Conservation (phyloP, 176 grass and related monocot species). For the Panicum miliaceum region DNA sequence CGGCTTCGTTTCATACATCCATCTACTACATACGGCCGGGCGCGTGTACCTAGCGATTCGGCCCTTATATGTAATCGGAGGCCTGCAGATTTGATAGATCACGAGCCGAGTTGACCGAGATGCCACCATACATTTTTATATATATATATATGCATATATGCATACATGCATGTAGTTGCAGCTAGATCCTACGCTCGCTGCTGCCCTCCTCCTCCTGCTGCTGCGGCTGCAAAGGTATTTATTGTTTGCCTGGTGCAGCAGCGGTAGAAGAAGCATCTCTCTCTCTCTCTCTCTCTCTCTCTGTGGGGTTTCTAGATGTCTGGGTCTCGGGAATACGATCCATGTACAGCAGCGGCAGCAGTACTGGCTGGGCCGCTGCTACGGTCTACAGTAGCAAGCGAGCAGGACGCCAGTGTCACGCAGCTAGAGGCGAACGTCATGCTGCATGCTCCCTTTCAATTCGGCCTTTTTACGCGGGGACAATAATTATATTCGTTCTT, state of each 20-base stretch:
- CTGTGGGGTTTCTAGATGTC: conserved; percentile 27
- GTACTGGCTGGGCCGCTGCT: not conserved
- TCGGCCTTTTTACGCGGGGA: conserved; percentile 16
- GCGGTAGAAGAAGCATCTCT: not conserved
- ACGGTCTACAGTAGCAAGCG: not conserved
- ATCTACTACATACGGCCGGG: no score
- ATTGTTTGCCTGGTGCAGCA: conserved; percentile 31
- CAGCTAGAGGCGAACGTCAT: conserved; percentile 35
- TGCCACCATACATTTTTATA: not conserved
- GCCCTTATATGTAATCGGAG: not conserved
- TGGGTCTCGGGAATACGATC: conserved; percentile 59
- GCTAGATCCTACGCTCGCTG: conserved; percentile 3
- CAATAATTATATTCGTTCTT: conserved; percentile 36
- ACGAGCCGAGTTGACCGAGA: conserved; percentile 43
- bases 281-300: not conserved
- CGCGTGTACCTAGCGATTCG: conserved; percentile 13
- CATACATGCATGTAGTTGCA: not conserved
- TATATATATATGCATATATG: not conserved
- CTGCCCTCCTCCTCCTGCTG: not conserved
- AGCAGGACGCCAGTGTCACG: not conserved
- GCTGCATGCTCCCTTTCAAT: not conserved
- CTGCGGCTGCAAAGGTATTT: conserved; percentile 26
- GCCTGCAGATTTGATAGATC: conserved; percentile 58
- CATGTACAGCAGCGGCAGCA: conserved; percentile 18
- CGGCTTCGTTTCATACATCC: no score